Conservation (phyloP, 1,139 yeast genomes). For the Kodamaea fungicola region DNA sequence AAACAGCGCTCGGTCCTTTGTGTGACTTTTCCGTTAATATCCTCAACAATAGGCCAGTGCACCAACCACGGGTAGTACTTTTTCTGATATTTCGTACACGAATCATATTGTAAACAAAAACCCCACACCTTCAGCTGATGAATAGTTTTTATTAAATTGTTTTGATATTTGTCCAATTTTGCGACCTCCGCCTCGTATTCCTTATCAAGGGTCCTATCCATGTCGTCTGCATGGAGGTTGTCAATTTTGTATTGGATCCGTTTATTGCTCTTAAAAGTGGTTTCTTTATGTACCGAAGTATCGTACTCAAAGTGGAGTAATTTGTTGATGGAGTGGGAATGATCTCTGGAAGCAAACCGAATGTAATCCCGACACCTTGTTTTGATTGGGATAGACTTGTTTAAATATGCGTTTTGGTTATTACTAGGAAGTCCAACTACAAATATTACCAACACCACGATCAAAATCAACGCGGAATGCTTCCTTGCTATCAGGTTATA, state of each 20-base stretch:
- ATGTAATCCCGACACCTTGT: conserved; percentile 14
- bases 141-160: conserved; percentile 11
- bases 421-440: too few relatives aligned
- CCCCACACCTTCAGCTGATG: conserved; percentile 31
- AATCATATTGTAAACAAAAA: conserved; percentile 19
- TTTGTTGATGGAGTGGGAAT: conserved; percentile 17
- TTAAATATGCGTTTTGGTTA: too few relatives aligned
- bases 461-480: too few relatives aligned
- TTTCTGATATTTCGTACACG: conserved; percentile 7
- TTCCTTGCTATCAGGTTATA: too few relatives aligned
- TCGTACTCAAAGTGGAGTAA: conserved; percentile 16
- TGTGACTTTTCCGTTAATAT: conserved; percentile 15
- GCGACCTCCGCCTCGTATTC: conserved; percentile 10
- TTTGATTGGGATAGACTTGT: conserved; percentile 1
- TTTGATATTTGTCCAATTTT: conserved; percentile 10
- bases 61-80: conserved; percentile 17
- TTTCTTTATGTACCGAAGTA: conserved; percentile 22
- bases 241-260: conserved; percentile 3
- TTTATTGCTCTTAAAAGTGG: conserved; percentile 23
- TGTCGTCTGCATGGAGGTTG: conserved; percentile 8
- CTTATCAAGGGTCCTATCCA: conserved; percentile 11
- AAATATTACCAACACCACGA: too few relatives aligned
- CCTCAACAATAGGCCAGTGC: conserved; percentile 12
- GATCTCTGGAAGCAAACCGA: conserved; percentile 1
- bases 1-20: conserved; percentile 1